Conservation (phyloP, 192 early-diverging fungal species). For the Gryganskiella cystojenkinii region DNA sequence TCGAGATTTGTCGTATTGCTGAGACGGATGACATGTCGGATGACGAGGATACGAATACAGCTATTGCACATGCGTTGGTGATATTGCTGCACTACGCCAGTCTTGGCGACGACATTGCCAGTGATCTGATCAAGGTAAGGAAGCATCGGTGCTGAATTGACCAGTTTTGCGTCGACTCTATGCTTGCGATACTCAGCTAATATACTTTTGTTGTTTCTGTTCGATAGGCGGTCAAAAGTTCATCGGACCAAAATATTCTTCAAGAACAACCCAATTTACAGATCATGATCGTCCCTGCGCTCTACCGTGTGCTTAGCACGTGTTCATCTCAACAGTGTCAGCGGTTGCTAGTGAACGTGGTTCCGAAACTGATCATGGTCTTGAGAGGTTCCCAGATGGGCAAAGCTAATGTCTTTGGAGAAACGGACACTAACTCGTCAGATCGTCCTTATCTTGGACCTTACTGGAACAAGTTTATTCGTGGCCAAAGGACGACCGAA, state of each 20-base stretch:
- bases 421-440: background rate
- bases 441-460: no score
- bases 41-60: background rate
- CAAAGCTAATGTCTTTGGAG: constrained; percentile 7
- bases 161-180: no score
- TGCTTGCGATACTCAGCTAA: no score
- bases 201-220: no score
- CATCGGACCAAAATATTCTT: background rate
- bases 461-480: constrained; percentile 14
- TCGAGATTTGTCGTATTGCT: background rate
- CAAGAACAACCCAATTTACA: background rate
- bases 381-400: constrained; percentile 5
- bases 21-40: background rate
- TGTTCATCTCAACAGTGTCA: constrained; percentile 22
- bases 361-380: constrained; percentile 6
- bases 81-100: background rate
- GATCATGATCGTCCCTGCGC: constrained; percentile 2
- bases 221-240: background rate
- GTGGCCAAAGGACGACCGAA: background rate
- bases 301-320: constrained; percentile 32
- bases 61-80: constrained; percentile 9
- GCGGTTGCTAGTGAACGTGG: constrained; percentile 16
- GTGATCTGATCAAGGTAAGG: background rate
- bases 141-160: no score
- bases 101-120: background rate